A percentile compares a stretch with the other conserved stretches of the same genome.
Evolutionary conservation across 148 eudicot genomes (phyloP).

Genomic region (Chenopodium berlandieri): DNA sequence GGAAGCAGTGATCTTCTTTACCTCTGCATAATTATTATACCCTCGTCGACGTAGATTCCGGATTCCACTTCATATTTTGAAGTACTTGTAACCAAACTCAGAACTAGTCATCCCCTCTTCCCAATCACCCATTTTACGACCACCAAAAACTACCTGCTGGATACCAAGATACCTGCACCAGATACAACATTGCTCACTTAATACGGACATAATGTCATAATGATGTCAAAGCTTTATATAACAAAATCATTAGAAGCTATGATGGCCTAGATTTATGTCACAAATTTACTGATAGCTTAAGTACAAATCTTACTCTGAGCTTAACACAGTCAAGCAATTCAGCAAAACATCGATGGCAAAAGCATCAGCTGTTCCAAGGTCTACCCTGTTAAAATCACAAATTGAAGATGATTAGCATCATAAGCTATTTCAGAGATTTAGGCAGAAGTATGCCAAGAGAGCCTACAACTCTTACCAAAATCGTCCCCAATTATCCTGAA

Average conservation of each 20-base stretch:
- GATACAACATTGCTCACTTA: not conserved
- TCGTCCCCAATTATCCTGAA: conserved; percentile 98
- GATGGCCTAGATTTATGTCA: not conserved
- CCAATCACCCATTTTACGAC: conserved; percentile 86
- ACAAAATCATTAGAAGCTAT: not conserved
- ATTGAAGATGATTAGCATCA: conserved; percentile 6
- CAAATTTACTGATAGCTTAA: not conserved
- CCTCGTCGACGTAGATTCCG: not conserved
- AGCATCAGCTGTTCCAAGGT: conserved; percentile 90
- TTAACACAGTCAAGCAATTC: conserved; percentile 83
- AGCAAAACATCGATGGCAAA: conserved; percentile 85
- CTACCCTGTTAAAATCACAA: conserved; percentile 62
- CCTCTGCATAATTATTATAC: not conserved
- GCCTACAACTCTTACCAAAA: conserved; percentile 55
- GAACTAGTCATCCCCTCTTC: conserved; percentile 88
- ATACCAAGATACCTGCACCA: conserved; percentile 76
- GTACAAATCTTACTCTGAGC: conserved; percentile 72
- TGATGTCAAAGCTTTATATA: not conserved
- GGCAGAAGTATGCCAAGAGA: not conserved
- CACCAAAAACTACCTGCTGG: conserved; percentile 91
- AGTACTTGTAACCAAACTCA: conserved; percentile 73
- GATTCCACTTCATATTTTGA: conserved; percentile 47
- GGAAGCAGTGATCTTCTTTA: not conserved
- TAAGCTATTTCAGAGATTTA: not conserved
- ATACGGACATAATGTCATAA: not conserved